Evolutionary conservation across 2,329 filamentous ascomycete species (phyloP).

Genomic region (Fonsecaea pugnacius): DNA sequence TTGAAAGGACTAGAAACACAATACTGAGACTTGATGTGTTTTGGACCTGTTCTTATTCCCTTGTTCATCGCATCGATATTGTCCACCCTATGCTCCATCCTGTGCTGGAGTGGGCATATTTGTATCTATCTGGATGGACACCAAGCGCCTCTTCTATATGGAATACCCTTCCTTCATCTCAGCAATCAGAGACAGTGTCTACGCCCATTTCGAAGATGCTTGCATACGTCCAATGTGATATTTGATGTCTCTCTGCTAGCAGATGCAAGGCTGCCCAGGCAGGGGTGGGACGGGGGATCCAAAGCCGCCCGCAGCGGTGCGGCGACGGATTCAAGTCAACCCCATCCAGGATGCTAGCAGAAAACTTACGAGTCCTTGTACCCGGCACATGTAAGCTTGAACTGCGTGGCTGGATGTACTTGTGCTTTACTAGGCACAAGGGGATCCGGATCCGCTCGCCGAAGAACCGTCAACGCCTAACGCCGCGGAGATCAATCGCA

Average conservation of each 20-base stretch:
- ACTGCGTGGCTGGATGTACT: neutral
- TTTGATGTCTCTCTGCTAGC: neutral
- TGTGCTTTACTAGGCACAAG: neutral
- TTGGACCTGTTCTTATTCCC: no score
- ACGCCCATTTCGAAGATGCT: neutral
- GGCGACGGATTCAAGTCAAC: no score
- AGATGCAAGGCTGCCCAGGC: neutral
- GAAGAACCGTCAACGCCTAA: no score
- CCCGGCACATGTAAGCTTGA: neutral
- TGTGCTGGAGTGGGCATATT: no score
- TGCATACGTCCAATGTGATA: neutral
- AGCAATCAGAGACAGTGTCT: neutral
- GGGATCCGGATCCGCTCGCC: neutral
- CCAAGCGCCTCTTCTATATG: no score
- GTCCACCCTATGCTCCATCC: no score
- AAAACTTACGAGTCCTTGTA: no score
- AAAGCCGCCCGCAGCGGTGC: neutral
- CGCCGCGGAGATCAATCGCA: neutral
- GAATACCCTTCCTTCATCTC: neutral
- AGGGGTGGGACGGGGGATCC: neutral
- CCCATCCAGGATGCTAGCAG: no score
- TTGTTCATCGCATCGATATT: no score
- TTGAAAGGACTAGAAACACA: neutral
- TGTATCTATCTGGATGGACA: no score
- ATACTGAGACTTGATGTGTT: no score